A percentile compares a stretch with the other conserved stretches of the same genome.
These are phyloP conservation scores for Suaeda aralocaspica DNA, from an alignment of 148 eudicot genomes.

Conservation along the genomic window DNA sequence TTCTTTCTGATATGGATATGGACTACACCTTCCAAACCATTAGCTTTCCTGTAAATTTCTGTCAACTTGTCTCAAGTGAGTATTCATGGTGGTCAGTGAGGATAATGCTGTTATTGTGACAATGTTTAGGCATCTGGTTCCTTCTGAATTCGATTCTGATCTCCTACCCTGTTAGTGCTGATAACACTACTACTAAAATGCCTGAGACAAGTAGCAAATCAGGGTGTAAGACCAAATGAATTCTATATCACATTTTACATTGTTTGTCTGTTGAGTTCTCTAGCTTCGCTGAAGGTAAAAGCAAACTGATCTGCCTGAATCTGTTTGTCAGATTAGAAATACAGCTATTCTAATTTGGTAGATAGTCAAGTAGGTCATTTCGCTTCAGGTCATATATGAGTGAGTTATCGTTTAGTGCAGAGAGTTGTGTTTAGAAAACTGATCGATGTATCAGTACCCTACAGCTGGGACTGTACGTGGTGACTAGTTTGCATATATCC, in stretches of 20 bases:
- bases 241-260: neutral
- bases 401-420: neutral
- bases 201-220: neutral
- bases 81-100: conserved; percentile 27
- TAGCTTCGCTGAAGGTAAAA: too few relatives aligned
- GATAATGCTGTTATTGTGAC: conserved; percentile 23
- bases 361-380: too few relatives aligned
- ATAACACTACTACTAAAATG: neutral
- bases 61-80: conserved; percentile 19
- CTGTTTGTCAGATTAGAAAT: too few relatives aligned
- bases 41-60: conserved; percentile 22
- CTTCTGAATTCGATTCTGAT: neutral
- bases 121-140: conserved; percentile 9
- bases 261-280: too few relatives aligned
- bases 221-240: neutral
- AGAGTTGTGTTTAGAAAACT: too few relatives aligned
- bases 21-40: neutral
- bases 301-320: too few relatives aligned
- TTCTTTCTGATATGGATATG: conserved; percentile 12
- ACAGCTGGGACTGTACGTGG: too few relatives aligned
- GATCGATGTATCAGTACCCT: too few relatives aligned
- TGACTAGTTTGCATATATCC: too few relatives aligned
- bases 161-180: neutral
- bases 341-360: too few relatives aligned
- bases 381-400: too few relatives aligned